Base-by-base conservation (phyloP, 441 rosid genomes). In the Monsonia emarginata region DNA sequence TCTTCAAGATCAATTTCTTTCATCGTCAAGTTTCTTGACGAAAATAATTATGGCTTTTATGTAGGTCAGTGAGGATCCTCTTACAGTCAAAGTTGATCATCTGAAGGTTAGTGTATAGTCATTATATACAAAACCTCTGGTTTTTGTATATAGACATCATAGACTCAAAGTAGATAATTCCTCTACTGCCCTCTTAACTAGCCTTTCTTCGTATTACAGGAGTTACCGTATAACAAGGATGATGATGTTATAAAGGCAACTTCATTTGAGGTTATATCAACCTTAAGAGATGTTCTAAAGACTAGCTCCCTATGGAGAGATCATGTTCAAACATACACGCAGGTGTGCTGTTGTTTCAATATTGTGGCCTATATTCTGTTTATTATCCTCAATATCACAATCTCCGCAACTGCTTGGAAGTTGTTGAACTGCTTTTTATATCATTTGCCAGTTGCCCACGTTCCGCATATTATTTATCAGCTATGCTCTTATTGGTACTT, bases 191-290 rank as follows among this genome's bases (percentile, higher is more conserved):
- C n/a, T 38, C 57, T 68, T 61, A 63, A 44, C 5, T 11, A 9
- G 22, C 58, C 32, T 31, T 66, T 77, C 66, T 63, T 61, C 40
- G 57, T 62, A 65, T 72, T 83, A 68, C 80, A 95, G 99, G 99
- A 91, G 73, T 82, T 84, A 61, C 91, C 98, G 61, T 91, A 82
- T 79, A 82, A 95, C 72, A 95, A 89, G 81, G 99, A 91, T 74
- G 99, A 91, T 81, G 97, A 95, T 84, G 89, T 91, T 61, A 83
- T 91, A 76, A 95, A 95, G 78, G 98, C 99, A 70, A 95, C 98
- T 42, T 87, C 97, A 42, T 95, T 89, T 64, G 99, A 91, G 83
- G 96, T 95, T 78, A 88, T 89, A 84, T 87, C 98, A 66, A 95
- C 96, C 70, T 82, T 95, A 26, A 82, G 97, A 81, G 99, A 95